A percentile compares a stretch with the other conserved stretches of the same genome.
Evolutionary conservation across 805 yeast species (phyloP).

Genomic region (Wickerhamiella dianesei): DNA sequence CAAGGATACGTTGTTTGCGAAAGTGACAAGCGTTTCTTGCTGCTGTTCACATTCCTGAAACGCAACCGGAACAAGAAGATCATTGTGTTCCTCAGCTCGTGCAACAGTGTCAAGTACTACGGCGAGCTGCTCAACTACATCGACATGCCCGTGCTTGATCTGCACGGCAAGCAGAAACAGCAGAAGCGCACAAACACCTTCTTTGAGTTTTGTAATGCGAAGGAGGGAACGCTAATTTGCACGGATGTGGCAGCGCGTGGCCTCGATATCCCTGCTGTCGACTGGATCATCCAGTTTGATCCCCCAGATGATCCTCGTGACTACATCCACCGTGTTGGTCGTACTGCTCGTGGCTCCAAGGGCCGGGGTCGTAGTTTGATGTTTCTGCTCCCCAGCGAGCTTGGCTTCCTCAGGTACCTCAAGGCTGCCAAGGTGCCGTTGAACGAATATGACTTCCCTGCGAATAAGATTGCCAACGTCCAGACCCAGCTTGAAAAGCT

Average conservation of each 20-base stretch:
- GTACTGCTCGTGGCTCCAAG: constrained; percentile 81
- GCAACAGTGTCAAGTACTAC: constrained; percentile 93
- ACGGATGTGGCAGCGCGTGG: constrained; percentile 99
- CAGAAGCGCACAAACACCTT: constrained; percentile 97
- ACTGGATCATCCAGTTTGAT: constrained; percentile 97
- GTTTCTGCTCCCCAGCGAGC: constrained; percentile 88
- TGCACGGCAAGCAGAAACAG: constrained; percentile 97
- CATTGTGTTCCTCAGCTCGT: constrained; percentile 89
- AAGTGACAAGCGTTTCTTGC: constrained; percentile 80
- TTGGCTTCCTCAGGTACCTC: constrained; percentile 86
- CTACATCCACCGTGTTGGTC: constrained; percentile 96
- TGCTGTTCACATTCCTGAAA: constrained; percentile 84
- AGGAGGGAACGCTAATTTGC: constrained; percentile 81
- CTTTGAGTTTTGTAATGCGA: constrained; percentile 95
- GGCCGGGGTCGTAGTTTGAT: constrained; percentile 90
- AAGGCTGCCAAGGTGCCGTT: constrained; percentile 96
- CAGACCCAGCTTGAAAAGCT: constrained; percentile 87
- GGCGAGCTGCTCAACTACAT: constrained; percentile 91
- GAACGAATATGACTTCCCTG: constrained; percentile 93
- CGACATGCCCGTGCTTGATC: constrained; percentile 88
- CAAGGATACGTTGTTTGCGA: constrained; percentile 98
- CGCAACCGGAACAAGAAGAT: constrained; percentile 76
- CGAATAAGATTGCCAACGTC: constrained; percentile 87
- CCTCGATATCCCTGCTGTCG: constrained; percentile 94
- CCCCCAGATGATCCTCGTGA: constrained; percentile 99